Percentiles rank a stretch among this genome's conserved stretches.
Conservation (phyloP, 2,329 filamentous ascomycete genomes). For the Albophoma yamanashiensis region DNA sequence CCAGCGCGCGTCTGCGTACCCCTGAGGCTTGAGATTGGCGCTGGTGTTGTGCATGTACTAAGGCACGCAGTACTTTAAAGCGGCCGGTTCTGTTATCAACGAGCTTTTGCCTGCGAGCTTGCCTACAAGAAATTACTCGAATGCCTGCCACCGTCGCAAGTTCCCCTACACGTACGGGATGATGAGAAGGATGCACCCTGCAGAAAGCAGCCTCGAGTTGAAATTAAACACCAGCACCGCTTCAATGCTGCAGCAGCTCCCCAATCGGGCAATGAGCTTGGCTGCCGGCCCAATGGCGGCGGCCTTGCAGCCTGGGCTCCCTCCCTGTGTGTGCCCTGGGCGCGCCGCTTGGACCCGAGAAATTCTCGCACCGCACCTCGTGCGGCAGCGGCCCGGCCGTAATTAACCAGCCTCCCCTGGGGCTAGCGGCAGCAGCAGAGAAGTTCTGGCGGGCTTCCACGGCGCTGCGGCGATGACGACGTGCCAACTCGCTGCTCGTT, state of each 20-base stretch:
- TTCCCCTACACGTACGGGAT: no score
- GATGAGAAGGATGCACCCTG: background rate
- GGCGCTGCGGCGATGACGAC: background rate
- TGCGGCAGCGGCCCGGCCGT: background rate
- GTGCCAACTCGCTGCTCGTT: background rate
- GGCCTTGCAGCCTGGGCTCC: background rate
- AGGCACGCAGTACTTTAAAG: no score
- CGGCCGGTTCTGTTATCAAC: background rate
- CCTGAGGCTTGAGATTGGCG: background rate
- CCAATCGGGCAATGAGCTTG: background rate
- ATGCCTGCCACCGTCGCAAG: no score
- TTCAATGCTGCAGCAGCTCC: background rate
- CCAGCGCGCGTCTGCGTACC: background rate
- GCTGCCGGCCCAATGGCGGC: background rate
- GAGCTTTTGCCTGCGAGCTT: background rate
- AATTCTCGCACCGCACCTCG: slow-evolving; percentile 2
- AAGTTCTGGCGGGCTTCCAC: background rate
- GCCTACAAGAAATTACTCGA: no score
- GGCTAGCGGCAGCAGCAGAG: background rate
- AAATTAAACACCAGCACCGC: no score
- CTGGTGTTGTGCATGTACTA: no score
- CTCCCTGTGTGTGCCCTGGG: no score
- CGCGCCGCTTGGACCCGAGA: background rate
- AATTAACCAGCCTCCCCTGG: background rate
- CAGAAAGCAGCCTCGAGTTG: no score